These are phyloP conservation scores for Hemileccinum impolitum DNA, from an alignment of 768 basidiomycete genomes.

Conservation along the genomic window DNA sequence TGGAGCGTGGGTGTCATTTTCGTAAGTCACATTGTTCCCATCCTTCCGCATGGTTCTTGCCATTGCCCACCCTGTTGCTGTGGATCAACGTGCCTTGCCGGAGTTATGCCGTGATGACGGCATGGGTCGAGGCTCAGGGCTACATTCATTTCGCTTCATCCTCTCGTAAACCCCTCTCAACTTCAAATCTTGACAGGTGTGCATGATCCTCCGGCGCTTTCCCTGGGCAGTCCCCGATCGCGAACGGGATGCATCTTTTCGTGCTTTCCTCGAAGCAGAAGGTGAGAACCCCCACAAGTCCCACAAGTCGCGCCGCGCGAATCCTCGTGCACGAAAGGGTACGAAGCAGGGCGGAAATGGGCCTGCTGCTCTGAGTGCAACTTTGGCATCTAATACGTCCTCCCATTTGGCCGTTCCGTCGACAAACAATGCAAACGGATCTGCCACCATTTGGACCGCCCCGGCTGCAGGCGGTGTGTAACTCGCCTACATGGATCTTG, in stretches of 20 bases:
- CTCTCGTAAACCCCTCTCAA: conserved; percentile 13
- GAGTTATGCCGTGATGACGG: conserved; percentile 1
- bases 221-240: conserved; percentile 98
- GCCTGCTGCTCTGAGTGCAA: not conserved
- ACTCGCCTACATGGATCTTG: not conserved
- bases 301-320: conserved; percentile 19
- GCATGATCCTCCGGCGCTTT: conserved; percentile 96
- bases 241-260: conserved; percentile 89
- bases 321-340: conserved; percentile 2
- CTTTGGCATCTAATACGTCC: not conserved
- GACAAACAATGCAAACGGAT: conserved; percentile 5
- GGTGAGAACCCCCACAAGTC: conserved; percentile 62
- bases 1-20: conserved; percentile 99
- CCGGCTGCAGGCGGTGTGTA: conserved; percentile 23
- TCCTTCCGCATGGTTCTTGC: not conserved
- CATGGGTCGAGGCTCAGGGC: not conserved
- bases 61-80: not conserved
- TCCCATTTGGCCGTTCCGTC: conserved; percentile 4
- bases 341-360: conserved; percentile 5
- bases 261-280: conserved; percentile 88
- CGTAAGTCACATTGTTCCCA: conserved; percentile 41
- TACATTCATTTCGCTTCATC: conserved; percentile 3
- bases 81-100: not conserved
- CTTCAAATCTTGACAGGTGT: conserved; percentile 34
- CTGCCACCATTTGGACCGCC: not conserved